These are phyloP conservation scores for Trifolium subterraneum DNA, from an alignment of 306 rosid genomes.

Conservation along the genomic window DNA sequence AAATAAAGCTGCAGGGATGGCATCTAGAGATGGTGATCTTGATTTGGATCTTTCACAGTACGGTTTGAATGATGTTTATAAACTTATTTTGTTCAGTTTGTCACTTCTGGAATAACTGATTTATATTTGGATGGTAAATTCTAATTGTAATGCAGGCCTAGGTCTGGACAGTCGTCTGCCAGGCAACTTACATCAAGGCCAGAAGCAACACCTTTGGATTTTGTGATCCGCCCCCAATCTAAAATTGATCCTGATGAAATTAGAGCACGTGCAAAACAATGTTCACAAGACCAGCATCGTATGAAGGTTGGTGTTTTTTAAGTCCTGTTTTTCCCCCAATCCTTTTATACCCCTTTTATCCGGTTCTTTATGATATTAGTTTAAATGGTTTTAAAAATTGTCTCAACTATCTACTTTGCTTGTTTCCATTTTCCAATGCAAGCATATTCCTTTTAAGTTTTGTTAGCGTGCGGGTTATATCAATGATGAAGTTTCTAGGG, in stretches of 20 bases:
- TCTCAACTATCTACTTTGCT: neutral
- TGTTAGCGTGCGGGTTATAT: neutral
- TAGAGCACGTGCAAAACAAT: slow-evolving; percentile 86
- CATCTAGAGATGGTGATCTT: slow-evolving; percentile 94
- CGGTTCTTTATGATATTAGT: neutral
- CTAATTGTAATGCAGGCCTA: slow-evolving; percentile 65
- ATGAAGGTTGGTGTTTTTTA: slow-evolving; percentile 68
- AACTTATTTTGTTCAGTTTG: slow-evolving; percentile 6
- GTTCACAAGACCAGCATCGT: slow-evolving; percentile 84
- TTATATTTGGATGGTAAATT: slow-evolving; percentile 23
- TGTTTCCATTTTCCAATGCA: neutral
- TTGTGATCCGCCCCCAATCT: slow-evolving; percentile 89
- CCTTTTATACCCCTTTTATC: neutral
- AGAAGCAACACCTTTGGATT: slow-evolving; percentile 97
- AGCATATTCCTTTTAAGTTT: neutral
- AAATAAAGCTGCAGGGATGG: slow-evolving; percentile 77
- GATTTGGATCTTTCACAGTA: slow-evolving; percentile 94
- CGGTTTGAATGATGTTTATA: slow-evolving; percentile 37
- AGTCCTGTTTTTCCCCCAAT: neutral
- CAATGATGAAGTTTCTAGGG: slow-evolving; percentile 20
- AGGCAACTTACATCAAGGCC: slow-evolving; percentile 86
- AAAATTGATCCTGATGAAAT: slow-evolving; percentile 94
- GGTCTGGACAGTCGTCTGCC: slow-evolving; percentile 83
- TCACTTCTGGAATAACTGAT: slow-evolving; percentile 14
- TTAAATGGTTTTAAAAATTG: neutral